Conservation (phyloP, 805 yeast genomes). For the Myxozyma lipomycoides region DNA sequence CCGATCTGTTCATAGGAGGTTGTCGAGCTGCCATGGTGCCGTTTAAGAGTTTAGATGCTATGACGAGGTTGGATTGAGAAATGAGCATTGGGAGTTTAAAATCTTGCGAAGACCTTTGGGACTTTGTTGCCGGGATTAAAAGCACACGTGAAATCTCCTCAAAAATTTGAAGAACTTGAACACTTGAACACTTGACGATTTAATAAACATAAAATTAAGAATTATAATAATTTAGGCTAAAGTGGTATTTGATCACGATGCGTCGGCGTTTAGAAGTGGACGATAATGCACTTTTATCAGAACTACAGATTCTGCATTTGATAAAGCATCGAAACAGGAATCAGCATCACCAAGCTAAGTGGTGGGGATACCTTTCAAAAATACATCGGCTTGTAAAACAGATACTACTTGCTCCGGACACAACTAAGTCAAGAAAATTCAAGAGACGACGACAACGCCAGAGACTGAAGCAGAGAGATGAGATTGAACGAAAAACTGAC, state of each 20-base stretch:
- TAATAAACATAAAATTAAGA: too few species aligned
- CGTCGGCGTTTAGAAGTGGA: neutral
- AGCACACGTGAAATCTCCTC: too few species aligned
- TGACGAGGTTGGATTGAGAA: constrained; percentile 43
- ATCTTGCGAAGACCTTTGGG: too few species aligned
- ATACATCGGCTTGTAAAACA: constrained; percentile 47
- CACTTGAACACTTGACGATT: too few species aligned
- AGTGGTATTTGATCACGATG: too few species aligned
- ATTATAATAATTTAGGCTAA: too few species aligned
- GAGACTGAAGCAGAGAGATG: neutral
- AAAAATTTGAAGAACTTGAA: too few species aligned
- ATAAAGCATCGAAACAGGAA: constrained; percentile 68
- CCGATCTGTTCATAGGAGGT: constrained; percentile 52
- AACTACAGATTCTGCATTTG: constrained; percentile 57
- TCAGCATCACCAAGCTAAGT: constrained; percentile 65
- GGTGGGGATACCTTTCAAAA: constrained; percentile 73
- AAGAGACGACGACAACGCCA: neutral
- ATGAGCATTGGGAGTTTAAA: constrained; percentile 33
- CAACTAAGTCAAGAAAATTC: neutral
- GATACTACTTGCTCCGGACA: constrained; percentile 1
- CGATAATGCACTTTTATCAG: constrained; percentile 39
- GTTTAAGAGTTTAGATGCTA: constrained; percentile 39
- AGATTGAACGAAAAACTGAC: neutral
- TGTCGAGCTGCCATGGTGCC: neutral
- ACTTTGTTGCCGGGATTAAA: too few species aligned